phyloP scores from a whole-genome alignment of 352 stramenopile species.

The Phytophthora sp. region DNA sequence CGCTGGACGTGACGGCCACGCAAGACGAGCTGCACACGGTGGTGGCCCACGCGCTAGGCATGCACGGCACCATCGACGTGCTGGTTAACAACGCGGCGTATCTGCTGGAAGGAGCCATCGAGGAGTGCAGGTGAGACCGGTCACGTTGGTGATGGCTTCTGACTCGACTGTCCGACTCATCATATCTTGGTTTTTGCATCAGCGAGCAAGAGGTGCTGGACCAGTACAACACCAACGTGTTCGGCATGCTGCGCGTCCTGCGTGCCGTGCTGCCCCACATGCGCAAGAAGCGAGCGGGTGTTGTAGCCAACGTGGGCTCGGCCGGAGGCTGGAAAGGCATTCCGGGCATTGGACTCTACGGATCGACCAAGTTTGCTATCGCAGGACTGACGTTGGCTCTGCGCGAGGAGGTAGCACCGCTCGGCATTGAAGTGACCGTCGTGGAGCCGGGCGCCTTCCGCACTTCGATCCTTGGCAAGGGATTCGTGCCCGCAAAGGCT shows the following conservation, averaged over 20 bases:
- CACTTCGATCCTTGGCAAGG: conserved; percentile 36
- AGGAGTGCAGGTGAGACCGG: conserved; percentile 42
- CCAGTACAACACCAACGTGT: conserved; percentile 56
- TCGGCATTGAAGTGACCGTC: conserved; percentile 49
- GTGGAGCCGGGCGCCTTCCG: conserved; percentile 48
- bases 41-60: conserved; percentile 15
- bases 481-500: conserved; percentile 21
- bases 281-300: conserved; percentile 35
- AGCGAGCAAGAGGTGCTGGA: conserved; percentile 42
- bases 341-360: conserved; percentile 40
- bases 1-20: conserved; percentile 41
- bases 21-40: conserved; percentile 34
- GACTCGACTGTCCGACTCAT: conserved; percentile 29
- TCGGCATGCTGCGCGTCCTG: conserved; percentile 40
- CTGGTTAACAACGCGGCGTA: conserved; percentile 57
- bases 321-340: conserved; percentile 35
- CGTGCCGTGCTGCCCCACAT: conserved; percentile 47
- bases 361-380: conserved; percentile 51
- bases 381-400: conserved; percentile 39
- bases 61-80: conserved; percentile 41
- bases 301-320: conserved; percentile 54
- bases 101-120: conserved; percentile 38
- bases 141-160: conserved; percentile 19
- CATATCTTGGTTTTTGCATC: conserved; percentile 19
- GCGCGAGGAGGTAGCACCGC: conserved; percentile 34